phyloP scores from a whole-genome alignment of 495 filamentous ascomycete genomes.

The Annulohypoxylon bovei region DNA sequence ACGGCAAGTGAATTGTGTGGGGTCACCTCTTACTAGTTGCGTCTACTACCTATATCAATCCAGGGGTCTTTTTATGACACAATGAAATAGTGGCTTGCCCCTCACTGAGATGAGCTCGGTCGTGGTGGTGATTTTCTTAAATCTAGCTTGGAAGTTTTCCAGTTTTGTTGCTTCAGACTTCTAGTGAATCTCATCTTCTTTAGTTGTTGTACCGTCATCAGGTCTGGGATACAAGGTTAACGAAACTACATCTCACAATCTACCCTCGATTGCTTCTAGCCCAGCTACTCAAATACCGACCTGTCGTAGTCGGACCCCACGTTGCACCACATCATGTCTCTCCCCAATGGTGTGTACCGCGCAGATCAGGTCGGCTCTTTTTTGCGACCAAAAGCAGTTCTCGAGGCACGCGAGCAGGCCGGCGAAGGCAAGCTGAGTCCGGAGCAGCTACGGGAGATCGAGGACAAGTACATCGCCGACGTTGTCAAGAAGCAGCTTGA shows the following conservation, averaged over 20 bases:
- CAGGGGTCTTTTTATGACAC: conserved; percentile 27
- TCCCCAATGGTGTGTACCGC: conserved; percentile 59
- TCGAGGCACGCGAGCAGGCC: conserved; percentile 55
- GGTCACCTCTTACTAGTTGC: conserved; percentile 20
- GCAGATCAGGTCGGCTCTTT: conserved; percentile 62
- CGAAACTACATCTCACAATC: not conserved
- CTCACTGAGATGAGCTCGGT: conserved; percentile 19
- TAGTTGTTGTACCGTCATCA: not conserved
- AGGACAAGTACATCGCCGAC: conserved; percentile 72
- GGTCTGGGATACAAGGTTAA: conserved; percentile 1
- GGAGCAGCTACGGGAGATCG: conserved; percentile 58
- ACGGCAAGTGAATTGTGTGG: conserved; percentile 41
- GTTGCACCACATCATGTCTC: conserved; percentile 50
- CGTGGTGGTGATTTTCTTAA: conserved; percentile 16
- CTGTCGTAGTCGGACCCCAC: conserved; percentile 16
- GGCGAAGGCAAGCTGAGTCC: conserved; percentile 56
- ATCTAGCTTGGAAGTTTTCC: conserved; percentile 6
- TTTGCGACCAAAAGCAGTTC: conserved; percentile 53
- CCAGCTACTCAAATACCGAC: conserved; percentile 6
- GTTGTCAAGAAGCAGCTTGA: conserved; percentile 68
- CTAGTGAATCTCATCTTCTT: conserved; percentile 1
- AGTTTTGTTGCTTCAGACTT: conserved; percentile 14
- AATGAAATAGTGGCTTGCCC: conserved; percentile 27
- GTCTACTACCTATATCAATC: conserved; percentile 31
- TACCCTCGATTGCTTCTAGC: not conserved